These are phyloP conservation scores for Basipetospora sp. DNA, from an alignment of 2,329 filamentous ascomycete genomes.

Conservation along the genomic window DNA sequence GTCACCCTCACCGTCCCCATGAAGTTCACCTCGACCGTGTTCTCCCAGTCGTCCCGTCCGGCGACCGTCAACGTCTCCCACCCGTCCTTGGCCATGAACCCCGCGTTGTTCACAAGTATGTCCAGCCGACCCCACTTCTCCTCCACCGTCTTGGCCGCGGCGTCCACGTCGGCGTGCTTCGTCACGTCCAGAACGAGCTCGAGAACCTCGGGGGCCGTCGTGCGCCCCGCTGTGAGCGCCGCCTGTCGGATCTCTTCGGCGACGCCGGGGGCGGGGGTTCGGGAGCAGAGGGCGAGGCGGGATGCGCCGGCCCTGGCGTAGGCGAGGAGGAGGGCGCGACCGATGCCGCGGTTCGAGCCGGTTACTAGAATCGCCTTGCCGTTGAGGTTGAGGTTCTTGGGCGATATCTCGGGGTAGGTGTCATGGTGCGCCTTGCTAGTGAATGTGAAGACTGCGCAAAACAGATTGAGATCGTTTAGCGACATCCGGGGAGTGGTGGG, in stretches of 20 bases:
- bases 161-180: constrained; percentile 17
- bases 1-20: constrained; percentile 32
- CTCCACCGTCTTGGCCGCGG: constrained; percentile 14
- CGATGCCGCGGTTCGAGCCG: constrained; percentile 40
- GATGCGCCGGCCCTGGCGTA: constrained; percentile 39
- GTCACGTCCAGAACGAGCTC: constrained; percentile 25
- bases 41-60: constrained; percentile 29
- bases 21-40: constrained; percentile 34
- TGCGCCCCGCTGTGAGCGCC: constrained; percentile 16
- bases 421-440: constrained; percentile 25
- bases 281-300: constrained; percentile 36
- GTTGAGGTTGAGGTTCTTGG: constrained; percentile 22
- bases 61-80: constrained; percentile 17
- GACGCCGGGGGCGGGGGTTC: constrained; percentile 23
- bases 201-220: constrained; percentile 21
- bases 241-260: constrained; percentile 19
- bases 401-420: constrained; percentile 38
- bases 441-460: constrained; percentile 13
- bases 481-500: no score
- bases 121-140: constrained; percentile 22
- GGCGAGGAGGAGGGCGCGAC: constrained; percentile 36
- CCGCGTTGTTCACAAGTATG: constrained; percentile 29
- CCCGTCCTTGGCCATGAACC: constrained; percentile 18
- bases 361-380: constrained; percentile 33
- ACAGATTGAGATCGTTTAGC: no score